Evolutionary conservation across 169 alveolate genomes (phyloP).

Genomic region (Perkinsus olseni): DNA sequence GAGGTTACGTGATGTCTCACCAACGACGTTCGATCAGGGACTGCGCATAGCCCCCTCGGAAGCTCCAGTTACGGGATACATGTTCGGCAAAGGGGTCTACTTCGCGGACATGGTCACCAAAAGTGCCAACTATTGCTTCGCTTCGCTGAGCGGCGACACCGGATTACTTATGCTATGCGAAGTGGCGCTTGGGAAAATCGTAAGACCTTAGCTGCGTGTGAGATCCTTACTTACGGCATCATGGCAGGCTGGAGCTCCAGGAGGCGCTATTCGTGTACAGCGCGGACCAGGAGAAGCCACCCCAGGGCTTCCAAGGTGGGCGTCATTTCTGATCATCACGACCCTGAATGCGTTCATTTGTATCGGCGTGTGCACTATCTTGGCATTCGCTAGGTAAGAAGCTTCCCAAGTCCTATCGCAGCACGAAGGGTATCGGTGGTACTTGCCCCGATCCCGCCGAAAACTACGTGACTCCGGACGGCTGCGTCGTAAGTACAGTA

Average conservation of each 20-base stretch:
- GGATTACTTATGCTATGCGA: constrained; percentile 73
- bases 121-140: constrained; percentile 72
- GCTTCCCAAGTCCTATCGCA: neutral
- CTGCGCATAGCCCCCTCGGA: constrained; percentile 84
- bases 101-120: constrained; percentile 80
- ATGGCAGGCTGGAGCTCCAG: neutral
- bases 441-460: neutral
- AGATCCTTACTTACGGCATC: neutral
- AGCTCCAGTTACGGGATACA: constrained; percentile 81
- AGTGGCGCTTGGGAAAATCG: constrained; percentile 72
- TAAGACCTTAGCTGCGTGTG: constrained; percentile 17
- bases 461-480: neutral
- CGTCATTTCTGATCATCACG: neutral
- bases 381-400: neutral
- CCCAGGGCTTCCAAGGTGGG: neutral
- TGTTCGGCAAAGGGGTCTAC: constrained; percentile 85
- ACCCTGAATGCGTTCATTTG: too few species aligned
- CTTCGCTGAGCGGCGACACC: constrained; percentile 46
- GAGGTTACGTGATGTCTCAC: too few species aligned
- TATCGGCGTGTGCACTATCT: neutral
- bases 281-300: neutral
- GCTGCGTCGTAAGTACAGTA: neutral
- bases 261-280: neutral
- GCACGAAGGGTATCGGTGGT: neutral
- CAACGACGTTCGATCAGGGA: constrained; percentile 32